Percentiles rank a stretch among this genome's conserved stretches.
Evolutionary conservation across 2,329 filamentous ascomycete genomes (phyloP).

Genomic region (Xylaria sp.): DNA sequence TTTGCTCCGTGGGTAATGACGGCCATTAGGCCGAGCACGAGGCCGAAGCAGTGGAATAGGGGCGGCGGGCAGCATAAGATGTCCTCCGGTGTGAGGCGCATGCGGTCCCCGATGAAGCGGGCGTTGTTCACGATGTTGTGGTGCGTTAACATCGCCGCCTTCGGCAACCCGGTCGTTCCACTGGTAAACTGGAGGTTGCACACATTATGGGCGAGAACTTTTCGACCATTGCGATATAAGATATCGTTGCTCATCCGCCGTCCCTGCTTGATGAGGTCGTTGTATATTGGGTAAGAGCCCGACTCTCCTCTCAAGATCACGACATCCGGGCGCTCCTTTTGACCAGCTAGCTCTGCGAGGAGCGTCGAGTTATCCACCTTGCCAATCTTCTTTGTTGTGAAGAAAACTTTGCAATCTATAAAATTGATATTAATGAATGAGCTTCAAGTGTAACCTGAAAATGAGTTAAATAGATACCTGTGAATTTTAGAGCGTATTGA

Average conservation of each 20-base stretch:
- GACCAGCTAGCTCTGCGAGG: slow-evolving; percentile 63
- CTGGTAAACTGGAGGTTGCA: slow-evolving; percentile 81
- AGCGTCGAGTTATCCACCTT: slow-evolving; percentile 71
- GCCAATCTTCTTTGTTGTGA: slow-evolving; percentile 77
- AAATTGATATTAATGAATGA: slow-evolving; percentile 1
- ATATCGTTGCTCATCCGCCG: slow-evolving; percentile 59
- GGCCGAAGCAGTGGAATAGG: slow-evolving; percentile 86
- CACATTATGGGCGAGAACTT: slow-evolving; percentile 72
- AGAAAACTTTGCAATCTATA: slow-evolving; percentile 77
- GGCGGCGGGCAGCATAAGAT: slow-evolving; percentile 84
- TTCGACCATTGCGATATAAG: slow-evolving; percentile 64
- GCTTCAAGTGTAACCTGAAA: not conserved
- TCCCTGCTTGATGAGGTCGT: slow-evolving; percentile 66
- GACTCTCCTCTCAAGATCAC: slow-evolving; percentile 70
- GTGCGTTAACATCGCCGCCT: slow-evolving; percentile 80
- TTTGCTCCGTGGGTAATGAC: slow-evolving; percentile 79
- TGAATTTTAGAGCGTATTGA: slow-evolving; percentile 76
- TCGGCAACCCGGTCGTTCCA: slow-evolving; percentile 78
- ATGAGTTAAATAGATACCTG: slow-evolving; percentile 61
- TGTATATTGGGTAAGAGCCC: slow-evolving; percentile 68
- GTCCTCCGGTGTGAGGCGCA: slow-evolving; percentile 74
- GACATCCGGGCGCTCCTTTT: slow-evolving; percentile 61
- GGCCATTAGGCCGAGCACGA: slow-evolving; percentile 80
- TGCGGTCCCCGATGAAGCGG: slow-evolving; percentile 78
- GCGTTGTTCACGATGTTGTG: slow-evolving; percentile 74